phyloP scores from a whole-genome alignment of 495 filamentous ascomycete genomes.

The Neurospora sp. region DNA sequence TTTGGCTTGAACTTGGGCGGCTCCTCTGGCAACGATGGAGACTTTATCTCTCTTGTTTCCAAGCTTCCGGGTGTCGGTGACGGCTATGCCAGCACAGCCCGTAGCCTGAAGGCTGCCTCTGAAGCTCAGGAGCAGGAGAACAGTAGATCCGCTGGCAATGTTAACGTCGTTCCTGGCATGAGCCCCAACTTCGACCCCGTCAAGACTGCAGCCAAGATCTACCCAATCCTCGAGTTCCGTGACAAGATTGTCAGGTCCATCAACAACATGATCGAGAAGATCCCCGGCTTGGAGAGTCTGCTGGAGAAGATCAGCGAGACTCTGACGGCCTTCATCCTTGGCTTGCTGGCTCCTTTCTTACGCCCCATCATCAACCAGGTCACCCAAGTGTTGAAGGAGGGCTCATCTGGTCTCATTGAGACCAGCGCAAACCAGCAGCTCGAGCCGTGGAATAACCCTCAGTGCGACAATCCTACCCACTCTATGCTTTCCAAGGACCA shows the following conservation, averaged over 20 bases:
- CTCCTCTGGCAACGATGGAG: conserved; percentile 14
- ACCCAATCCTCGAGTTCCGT: conserved; percentile 87
- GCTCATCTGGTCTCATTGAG: conserved; percentile 69
- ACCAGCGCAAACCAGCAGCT: conserved; percentile 77
- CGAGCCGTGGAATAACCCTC: conserved; percentile 80
- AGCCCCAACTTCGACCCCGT: conserved; percentile 70
- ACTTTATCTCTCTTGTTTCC: conserved; percentile 60
- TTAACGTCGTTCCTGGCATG: conserved; percentile 54
- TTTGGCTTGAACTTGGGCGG: conserved; percentile 30
- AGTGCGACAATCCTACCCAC: conserved; percentile 86
- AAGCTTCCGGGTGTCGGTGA: conserved; percentile 68
- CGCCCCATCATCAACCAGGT: conserved; percentile 84
- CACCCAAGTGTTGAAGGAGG: conserved; percentile 69
- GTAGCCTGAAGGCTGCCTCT: conserved; percentile 61
- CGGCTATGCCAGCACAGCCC: conserved; percentile 67
- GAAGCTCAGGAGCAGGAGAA: conserved; percentile 65
- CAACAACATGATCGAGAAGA: conserved; percentile 75
- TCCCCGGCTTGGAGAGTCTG: conserved; percentile 77
- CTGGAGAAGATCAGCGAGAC: conserved; percentile 89
- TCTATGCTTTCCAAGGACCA: conserved; percentile 94
- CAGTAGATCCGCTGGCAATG: conserved; percentile 22
- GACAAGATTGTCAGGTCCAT: conserved; percentile 85
- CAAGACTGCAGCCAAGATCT: conserved; percentile 73
- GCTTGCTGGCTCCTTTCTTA: conserved; percentile 80
- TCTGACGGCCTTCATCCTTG: conserved; percentile 80